Evolutionary conservation across 208 protist species (phyloP).

Genomic region (Acanthamoeba divionensis): DNA sequence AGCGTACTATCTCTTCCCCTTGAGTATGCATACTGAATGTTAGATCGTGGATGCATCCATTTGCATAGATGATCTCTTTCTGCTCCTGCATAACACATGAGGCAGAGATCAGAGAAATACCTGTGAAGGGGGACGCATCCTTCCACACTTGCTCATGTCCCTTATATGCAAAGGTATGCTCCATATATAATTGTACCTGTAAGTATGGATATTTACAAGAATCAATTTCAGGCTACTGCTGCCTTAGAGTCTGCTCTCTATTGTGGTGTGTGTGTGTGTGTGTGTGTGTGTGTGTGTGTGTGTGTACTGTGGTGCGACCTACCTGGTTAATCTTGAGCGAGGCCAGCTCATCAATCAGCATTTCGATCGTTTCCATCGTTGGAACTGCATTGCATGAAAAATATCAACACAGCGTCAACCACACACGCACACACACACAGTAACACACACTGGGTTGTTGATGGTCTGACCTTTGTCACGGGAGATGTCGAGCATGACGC

Average conservation of each 20-base stretch:
- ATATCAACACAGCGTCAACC: not conserved
- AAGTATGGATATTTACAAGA: too few species aligned
- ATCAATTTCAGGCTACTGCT: too few species aligned
- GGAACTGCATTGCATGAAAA: not conserved
- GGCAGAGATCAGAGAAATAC: not conserved
- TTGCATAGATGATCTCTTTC: too few species aligned
- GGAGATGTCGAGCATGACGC: slow-evolving; percentile 38
- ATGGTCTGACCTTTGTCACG: slow-evolving; percentile 13
- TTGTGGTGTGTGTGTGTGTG: too few species aligned
- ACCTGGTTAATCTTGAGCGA: not conserved
- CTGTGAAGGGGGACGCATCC: not conserved
- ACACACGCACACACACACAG: too few species aligned
- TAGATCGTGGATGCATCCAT: too few species aligned
- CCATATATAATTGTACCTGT: slow-evolving; percentile 8
- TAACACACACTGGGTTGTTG: too few species aligned
- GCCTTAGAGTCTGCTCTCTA: too few species aligned
- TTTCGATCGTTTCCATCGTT: slow-evolving; percentile 25
- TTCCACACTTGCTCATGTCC: slow-evolving; percentile 28
- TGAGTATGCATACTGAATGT: not conserved
- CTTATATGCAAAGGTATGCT: slow-evolving; percentile 11
- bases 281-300: too few species aligned
- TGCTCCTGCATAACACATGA: too few species aligned
- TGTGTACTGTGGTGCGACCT: too few species aligned
- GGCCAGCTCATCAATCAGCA: slow-evolving; percentile 24
- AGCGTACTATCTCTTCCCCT: not conserved